Base-by-base conservation (phyloP, 306 rosid species). In the Cucurbita maxima region DNA sequence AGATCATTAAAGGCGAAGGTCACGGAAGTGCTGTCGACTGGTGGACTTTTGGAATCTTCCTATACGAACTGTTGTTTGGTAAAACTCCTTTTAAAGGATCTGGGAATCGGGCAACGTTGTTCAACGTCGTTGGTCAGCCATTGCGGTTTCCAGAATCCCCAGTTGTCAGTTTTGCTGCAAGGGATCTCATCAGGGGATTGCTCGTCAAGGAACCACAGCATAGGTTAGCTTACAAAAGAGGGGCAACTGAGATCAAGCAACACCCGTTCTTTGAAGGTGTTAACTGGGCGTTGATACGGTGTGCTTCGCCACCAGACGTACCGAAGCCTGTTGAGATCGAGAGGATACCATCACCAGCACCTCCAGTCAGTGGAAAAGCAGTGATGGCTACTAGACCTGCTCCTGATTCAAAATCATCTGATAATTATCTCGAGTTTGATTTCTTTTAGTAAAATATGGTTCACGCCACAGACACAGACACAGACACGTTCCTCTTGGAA, bases 11-110 rank as follows among this genome's bases (percentile, higher is more conserved):
- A 80, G 98, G 98, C 14, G 98, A 93, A 82, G 98, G 98, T 48
- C 98, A 93, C 50, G 97, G 98, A 71, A 93, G 98, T 72, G 93
- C 98, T 4, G 98, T 93, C 61, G 98, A 93, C 81, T 93, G 98
- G 98, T 93, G 98, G 98, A 93, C 98, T 75, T 93, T 86, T 58
- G 98, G 98, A 67, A 90, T 93, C 83, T 93, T 93, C 75, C 84
- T 93, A 44, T 93, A 93, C 1, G 98, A 93, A 87, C 84, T 93
- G 43, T 81, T 93, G 85, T 93, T 93, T 47, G 98, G 98, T 53
- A 93, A 90, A 83, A 93, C 98, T 52, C 98, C 98, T 12, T 93
- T 93, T 54, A 93, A 93, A 81, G 98, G 98, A 71, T 93, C 98
- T 0, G 98, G 96, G 22, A 93, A 93, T 78, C 90, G 96, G 44